phyloP scores from a whole-genome alignment of 176 grass and related monocot species.

The Aechmea fasciata region DNA sequence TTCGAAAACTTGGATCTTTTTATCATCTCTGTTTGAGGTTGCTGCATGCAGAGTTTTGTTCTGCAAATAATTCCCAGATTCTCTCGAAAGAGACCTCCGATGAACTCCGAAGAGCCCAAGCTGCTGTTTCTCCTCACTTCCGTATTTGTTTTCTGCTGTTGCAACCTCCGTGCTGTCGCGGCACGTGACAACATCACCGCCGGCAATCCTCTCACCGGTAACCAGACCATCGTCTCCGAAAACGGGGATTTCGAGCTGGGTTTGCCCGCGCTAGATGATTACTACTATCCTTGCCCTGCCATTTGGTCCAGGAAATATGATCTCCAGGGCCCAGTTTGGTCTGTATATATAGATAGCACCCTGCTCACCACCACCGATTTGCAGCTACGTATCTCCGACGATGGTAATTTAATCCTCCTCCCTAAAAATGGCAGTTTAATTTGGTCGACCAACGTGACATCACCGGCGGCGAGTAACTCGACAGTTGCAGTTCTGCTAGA shows the following conservation, averaged over 20 bases:
- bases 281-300: conserved; percentile 40
- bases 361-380: background rate
- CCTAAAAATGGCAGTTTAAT: conserved; percentile 22
- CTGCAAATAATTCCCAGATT: too few relatives aligned
- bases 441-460: conserved; percentile 61
- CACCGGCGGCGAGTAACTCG: conserved; percentile 12
- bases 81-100: too few relatives aligned
- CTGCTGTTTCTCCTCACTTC: too few relatives aligned
- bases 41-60: too few relatives aligned
- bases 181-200: conserved; percentile 44
- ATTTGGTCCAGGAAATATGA: conserved; percentile 73
- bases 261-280: conserved; percentile 26
- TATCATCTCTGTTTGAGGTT: too few relatives aligned
- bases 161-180: too few relatives aligned
- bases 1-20: too few relatives aligned
- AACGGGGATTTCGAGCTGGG: conserved; percentile 41
- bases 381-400: conserved; percentile 28
- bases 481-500: conserved; percentile 47
- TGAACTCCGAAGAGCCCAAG: too few relatives aligned
- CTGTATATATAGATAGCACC: conserved; percentile 29
- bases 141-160: too few relatives aligned
- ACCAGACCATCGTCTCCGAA: conserved; percentile 42
- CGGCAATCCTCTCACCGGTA: conserved; percentile 37
- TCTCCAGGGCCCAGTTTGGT: conserved; percentile 30
- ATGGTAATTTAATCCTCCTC: conserved; percentile 76